Percentiles rank a stretch among this genome's conserved stretches.
Evolutionary conservation across 352 stramenopile species (phyloP).

Genomic region (Pythium biforme): DNA sequence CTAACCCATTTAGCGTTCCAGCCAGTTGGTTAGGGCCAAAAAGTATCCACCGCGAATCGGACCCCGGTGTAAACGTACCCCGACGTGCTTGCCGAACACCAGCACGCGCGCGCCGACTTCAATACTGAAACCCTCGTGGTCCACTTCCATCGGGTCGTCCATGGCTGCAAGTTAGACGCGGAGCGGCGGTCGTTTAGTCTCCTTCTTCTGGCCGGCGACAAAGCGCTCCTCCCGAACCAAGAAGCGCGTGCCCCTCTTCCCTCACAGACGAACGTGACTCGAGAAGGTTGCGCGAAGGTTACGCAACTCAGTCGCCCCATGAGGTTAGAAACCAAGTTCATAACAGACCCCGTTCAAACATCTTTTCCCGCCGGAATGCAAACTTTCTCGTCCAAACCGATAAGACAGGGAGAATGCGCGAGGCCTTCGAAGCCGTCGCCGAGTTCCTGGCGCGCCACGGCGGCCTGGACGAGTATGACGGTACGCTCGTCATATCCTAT

Average conservation of each 20-base stretch:
- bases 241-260: constrained; percentile 17
- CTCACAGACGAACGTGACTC: constrained; percentile 10
- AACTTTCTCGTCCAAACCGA: constrained; percentile 1
- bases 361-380: background rate
- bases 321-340: background rate
- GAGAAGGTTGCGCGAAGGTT: constrained; percentile 31
- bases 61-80: constrained; percentile 39
- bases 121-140: constrained; percentile 34
- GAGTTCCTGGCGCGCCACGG: constrained; percentile 34
- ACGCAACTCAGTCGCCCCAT: constrained; percentile 13
- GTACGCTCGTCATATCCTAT: constrained; percentile 5
- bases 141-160: constrained; percentile 32
- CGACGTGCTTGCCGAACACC: constrained; percentile 77
- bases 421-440: constrained; percentile 28
- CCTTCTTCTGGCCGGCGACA: background rate
- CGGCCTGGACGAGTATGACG: constrained; percentile 32
- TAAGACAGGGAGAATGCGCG: constrained; percentile 18
- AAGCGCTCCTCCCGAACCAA: constrained; percentile 1
- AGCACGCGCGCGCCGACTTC: constrained; percentile 53
- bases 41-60: constrained; percentile 3
- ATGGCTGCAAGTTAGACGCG: constrained; percentile 8
- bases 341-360: background rate
- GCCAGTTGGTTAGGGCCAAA: constrained; percentile 4
- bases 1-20: constrained; percentile 30
- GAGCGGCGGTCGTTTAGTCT: background rate